Evolutionary conservation across 768 basidiomycete genomes (phyloP), one percentile per base, ranked within the genome.

Genomic region (Pulveroboletus sp.): DNA sequence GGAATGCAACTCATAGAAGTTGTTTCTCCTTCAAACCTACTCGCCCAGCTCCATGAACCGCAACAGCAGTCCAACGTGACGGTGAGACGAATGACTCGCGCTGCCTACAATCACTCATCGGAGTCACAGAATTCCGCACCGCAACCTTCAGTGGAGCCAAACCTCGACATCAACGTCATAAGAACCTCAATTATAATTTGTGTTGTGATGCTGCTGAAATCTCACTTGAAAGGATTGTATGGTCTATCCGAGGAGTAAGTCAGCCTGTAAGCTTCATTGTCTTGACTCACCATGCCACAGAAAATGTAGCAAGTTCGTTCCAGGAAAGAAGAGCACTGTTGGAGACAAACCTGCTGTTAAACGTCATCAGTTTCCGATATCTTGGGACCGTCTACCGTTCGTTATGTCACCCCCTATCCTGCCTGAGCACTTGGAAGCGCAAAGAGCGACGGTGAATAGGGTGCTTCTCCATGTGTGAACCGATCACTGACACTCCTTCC

Each of bases 201-300:
- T n/a, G 80, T 97, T 61, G 81, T 91, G 42, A 85, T 97, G 77
- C 72, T 94, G 28, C 76, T 97, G 30, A 94, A 95, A 61, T 78
- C 84, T 5, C 80, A 97, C 67, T 74, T 99, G 50, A 93, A 97
- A 64, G 67, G 68, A 1, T 61, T 91, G 13, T 99, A 97, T 62
- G 82, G 84, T 2, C 66, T 98, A 35, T 86, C 90, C 2, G 94
- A 98, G 73, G 93, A 96, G 94, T 95, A 64, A 51, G 88, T 75
- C 13, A 4, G 10, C 9, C 17, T 18, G 32, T 14, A 0, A 21
- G 45, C 54, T 21, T 21, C 10, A 33, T 21, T n/a, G 9, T 45
- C 15, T 15, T 15, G 24, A 46, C 47, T 57, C 1, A 53, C 9
- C 2, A 11, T 15, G 13, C 7, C n/a, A 18, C 50, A 96, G 93